phyloP scores from a whole-genome alignment of 1,284 basidiomycete species.

The Waitea zeae region DNA sequence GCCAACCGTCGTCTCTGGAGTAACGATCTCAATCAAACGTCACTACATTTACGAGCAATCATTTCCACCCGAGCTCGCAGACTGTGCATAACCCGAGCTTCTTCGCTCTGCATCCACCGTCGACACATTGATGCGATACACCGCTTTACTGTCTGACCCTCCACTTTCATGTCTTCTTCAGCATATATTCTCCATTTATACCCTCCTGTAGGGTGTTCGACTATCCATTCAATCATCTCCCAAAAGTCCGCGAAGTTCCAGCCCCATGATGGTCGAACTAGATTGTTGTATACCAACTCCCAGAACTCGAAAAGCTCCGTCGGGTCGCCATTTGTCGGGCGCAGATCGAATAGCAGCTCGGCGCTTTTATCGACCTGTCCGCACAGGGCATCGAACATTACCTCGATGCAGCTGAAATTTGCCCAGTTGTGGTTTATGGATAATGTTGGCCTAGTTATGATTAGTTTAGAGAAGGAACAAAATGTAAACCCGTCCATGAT shows the following conservation, averaged over 20 bases:
- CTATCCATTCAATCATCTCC: neutral
- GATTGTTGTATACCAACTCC: neutral
- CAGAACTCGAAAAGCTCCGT: neutral
- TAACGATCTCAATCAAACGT: too few relatives aligned
- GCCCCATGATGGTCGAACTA: neutral
- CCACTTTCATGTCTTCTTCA: neutral
- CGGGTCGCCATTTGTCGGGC: too few relatives aligned
- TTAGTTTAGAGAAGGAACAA: neutral
- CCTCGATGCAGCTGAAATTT: neutral
- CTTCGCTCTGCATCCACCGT: too few relatives aligned
- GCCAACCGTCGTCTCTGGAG: too few relatives aligned
- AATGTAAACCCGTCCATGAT: neutral
- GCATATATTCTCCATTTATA: neutral
- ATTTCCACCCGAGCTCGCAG: too few relatives aligned
- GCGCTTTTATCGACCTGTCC: constrained; percentile 1
- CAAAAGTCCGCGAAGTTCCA: neutral
- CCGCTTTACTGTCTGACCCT: too few relatives aligned
- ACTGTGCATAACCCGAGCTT: too few relatives aligned
- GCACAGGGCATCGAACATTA: neutral
- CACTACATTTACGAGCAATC: too few relatives aligned
- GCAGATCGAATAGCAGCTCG: neutral
- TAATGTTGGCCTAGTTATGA: neutral
- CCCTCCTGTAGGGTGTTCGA: neutral
- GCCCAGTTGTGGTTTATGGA: constrained; percentile 4
- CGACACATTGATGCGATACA: too few relatives aligned